Conservation (phyloP, 2,329 filamentous ascomycete genomes). For the Ceratocystis smalleyi region DNA sequence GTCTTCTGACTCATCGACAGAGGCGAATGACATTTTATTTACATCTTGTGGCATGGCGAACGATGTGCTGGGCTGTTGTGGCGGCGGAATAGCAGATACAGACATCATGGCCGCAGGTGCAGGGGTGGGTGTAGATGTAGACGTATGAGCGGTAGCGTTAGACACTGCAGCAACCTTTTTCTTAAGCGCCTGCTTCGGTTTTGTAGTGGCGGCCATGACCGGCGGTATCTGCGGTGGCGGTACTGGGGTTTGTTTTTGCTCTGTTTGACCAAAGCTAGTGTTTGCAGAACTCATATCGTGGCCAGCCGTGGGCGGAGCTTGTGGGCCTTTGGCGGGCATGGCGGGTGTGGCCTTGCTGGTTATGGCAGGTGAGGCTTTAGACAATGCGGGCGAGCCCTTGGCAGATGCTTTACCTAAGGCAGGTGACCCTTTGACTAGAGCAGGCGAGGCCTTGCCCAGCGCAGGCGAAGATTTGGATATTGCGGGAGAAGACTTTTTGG, state of each 20-base stretch:
- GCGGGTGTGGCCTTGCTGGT: slow-evolving; percentile 11
- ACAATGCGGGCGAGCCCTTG: slow-evolving; percentile 11
- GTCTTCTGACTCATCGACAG: slow-evolving; percentile 11
- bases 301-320: slow-evolving; percentile 7
- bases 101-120: background rate
- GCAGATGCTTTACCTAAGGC: slow-evolving; percentile 9
- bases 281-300: slow-evolving; percentile 11
- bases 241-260: slow-evolving; percentile 16
- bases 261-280: slow-evolving; percentile 4
- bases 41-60: background rate
- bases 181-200: slow-evolving; percentile 17
- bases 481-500: slow-evolving; percentile 11
- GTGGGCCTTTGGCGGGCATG: slow-evolving; percentile 1
- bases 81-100: slow-evolving; percentile 8
- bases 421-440: slow-evolving; percentile 8
- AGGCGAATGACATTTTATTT: slow-evolving; percentile 8
- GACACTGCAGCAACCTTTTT: slow-evolving; percentile 25
- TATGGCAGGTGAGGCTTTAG: slow-evolving; percentile 11
- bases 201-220: background rate
- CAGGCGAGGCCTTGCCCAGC: slow-evolving; percentile 8
- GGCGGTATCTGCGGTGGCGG: slow-evolving; percentile 17
- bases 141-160: slow-evolving; percentile 20
- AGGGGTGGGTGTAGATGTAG: background rate
- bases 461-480: slow-evolving; percentile 7
- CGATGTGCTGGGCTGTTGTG: background rate